phyloP scores from a whole-genome alignment of 176 grass and related monocot genomes.

The Areca catechu region DNA sequence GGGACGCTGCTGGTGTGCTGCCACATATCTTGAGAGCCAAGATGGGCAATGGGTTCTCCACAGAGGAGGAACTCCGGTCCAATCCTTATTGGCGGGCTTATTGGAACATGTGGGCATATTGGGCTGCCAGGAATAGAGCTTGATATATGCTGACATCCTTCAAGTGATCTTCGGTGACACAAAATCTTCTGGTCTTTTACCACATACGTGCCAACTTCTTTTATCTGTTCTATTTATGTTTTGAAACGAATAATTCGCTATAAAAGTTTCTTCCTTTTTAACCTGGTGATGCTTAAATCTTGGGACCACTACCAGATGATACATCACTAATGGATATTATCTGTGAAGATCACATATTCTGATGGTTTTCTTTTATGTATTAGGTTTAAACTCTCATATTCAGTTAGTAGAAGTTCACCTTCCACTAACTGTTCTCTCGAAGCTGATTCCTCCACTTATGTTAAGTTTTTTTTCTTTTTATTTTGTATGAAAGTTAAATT shows the following conservation, averaged over 20 bases:
- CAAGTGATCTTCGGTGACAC: slow-evolving; percentile 34
- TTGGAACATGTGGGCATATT: slow-evolving; percentile 16
- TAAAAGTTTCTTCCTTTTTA: background rate
- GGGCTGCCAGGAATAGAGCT: slow-evolving; percentile 39
- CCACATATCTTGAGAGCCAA: background rate
- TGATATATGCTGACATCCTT: slow-evolving; percentile 42
- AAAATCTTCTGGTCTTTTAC: too few species aligned
- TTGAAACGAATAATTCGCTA: background rate
- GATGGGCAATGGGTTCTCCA: slow-evolving; percentile 19
- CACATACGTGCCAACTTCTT: slow-evolving; percentile 16
- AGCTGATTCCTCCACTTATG: too few species aligned
- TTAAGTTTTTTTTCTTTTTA: too few species aligned
- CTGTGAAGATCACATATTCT: too few species aligned
- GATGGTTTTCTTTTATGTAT: too few species aligned
- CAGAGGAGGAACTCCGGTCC: slow-evolving; percentile 50
- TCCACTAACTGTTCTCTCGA: too few species aligned
- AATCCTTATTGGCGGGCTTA: slow-evolving; percentile 27
- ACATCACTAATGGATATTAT: too few species aligned
- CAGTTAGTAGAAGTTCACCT: background rate
- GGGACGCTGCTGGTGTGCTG: too few species aligned
- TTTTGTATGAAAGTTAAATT: too few species aligned
- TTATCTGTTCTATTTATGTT: background rate
- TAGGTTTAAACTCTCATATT: background rate
- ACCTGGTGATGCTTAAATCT: too few species aligned
- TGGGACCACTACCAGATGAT: too few species aligned